Base-by-base conservation (phyloP, 2,329 filamentous ascomycete species). In the Trichoderma sp. region DNA sequence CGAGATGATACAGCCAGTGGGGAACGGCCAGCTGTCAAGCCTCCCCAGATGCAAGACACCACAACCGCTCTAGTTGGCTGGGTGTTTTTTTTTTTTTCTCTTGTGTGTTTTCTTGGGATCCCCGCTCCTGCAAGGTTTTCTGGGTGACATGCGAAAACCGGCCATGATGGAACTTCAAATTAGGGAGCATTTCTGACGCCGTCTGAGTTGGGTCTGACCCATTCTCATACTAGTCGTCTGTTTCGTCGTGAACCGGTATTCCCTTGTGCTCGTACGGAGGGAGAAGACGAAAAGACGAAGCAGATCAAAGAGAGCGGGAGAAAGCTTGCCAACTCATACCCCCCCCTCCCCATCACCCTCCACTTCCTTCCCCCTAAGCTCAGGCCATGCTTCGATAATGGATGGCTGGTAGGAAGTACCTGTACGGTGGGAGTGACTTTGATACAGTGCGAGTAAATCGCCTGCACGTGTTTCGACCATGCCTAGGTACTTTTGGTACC, bases 21-120 rank as follows among this genome's bases (percentile, higher is more conserved):
- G 73, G 69, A 70, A 69, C 68, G 67, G 74, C 74, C 74, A 76
- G 72, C 72, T 76, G 75, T 76, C 74, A 75, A 74, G 70, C 70
- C 71, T 69, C 50, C 60, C 67, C 61, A 69, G 58, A 70, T 69
- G 61, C 68, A 67, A 70, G 69, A 71, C 69, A 70, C 60, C 54
- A 67, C 61, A 56, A 61, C 57, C 19, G 29, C 50, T 67, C 56
- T n/a, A 66, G 70, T 71, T 69, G 70, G 70, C 53, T 70, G 39
- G 56, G 50, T 67, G 59, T 65, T 25, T 65, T 32, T 32, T 68
- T 19, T 42, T 22, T 22, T 48, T 19, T n/a, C n/a, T n/a, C n/a
- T n/a, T n/a, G n/a, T n/a, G n/a, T n/a, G n/a, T n/a, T n/a, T n/a
- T 48, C 22, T 48, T 48, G n/a, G 10, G 34, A 57, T 61, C 66